Conservation (phyloP, 2,329 filamentous ascomycete species). For the Talaromyces sp. region DNA sequence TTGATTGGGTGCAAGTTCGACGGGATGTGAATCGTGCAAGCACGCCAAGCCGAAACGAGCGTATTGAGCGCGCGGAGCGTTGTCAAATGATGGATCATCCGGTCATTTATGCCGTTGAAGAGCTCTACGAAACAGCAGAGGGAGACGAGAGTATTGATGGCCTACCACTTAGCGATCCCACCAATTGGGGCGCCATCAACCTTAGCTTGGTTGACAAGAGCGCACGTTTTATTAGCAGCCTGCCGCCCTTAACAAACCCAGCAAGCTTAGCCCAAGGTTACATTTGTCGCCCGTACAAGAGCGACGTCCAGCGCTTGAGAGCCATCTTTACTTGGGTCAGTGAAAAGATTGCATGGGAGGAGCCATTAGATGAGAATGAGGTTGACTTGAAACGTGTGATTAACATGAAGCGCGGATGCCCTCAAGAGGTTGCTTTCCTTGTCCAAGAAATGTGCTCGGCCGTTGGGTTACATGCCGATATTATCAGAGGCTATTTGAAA, state of each 20-base stretch:
- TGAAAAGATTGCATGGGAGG: conserved; percentile 94
- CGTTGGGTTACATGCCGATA: conserved; percentile 81
- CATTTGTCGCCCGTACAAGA: conserved; percentile 88
- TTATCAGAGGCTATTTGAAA: conserved; percentile 88
- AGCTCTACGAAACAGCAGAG: conserved; percentile 77
- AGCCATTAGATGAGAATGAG: conserved; percentile 77
- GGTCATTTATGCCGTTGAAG: conserved; percentile 83
- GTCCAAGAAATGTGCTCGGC: conserved; percentile 92
- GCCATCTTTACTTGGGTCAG: conserved; percentile 97
- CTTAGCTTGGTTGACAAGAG: conserved; percentile 91
- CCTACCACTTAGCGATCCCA: conserved; percentile 73
- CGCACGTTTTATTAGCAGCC: conserved; percentile 78
- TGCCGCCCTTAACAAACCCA: conserved; percentile 78
- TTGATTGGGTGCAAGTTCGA: conserved; percentile 97
- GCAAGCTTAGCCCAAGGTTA: conserved; percentile 83
- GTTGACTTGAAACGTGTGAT: conserved; percentile 80
- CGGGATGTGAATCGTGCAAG: conserved; percentile 95
- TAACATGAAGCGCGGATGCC: conserved; percentile 76
- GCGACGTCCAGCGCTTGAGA: conserved; percentile 85
- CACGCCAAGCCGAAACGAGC: conserved; percentile 84
- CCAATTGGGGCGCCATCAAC: conserved; percentile 76
- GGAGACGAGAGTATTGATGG: conserved; percentile 89
- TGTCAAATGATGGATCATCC: conserved; percentile 94
- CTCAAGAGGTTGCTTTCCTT: conserved; percentile 82
- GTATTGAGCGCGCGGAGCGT: conserved; percentile 76